These are phyloP conservation scores for Zelonia costaricensis DNA, from an alignment of 208 protist species.

Conservation along the genomic window DNA sequence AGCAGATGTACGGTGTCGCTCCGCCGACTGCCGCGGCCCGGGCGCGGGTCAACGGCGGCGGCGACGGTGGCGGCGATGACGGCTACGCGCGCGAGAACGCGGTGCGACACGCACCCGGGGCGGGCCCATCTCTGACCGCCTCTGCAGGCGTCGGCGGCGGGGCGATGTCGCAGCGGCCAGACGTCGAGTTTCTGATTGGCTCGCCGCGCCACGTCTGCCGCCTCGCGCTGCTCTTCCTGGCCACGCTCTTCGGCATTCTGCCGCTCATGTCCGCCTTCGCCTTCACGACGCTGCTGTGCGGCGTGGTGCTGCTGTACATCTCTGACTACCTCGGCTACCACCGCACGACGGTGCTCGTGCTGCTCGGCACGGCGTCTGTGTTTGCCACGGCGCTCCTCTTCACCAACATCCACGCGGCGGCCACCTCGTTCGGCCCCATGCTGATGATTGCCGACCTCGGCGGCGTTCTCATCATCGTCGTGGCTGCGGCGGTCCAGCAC, in stretches of 20 bases:
- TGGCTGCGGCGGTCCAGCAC: slow-evolving; percentile 62
- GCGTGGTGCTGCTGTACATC: slow-evolving; percentile 73
- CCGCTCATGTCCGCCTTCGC: slow-evolving; percentile 76
- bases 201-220: slow-evolving; percentile 36
- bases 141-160: background rate
- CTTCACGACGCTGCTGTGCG: slow-evolving; percentile 62
- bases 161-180: background rate
- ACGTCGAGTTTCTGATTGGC: slow-evolving; percentile 41
- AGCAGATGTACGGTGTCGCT: slow-evolving; percentile 21
- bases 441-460: slow-evolving; percentile 61
- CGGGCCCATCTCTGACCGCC: too few species aligned
- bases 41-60: background rate
- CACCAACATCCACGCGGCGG: slow-evolving; percentile 62
- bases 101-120: background rate
- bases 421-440: slow-evolving; percentile 63
- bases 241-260: slow-evolving; percentile 70
- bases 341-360: slow-evolving; percentile 47
- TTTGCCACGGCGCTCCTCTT: slow-evolving; percentile 64
- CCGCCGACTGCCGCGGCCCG: too few species aligned
- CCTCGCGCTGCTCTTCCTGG: slow-evolving; percentile 46
- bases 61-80: slow-evolving; percentile 1
- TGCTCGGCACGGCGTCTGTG: slow-evolving; percentile 43
- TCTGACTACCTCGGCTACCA: slow-evolving; percentile 75
- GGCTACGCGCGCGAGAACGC: slow-evolving; percentile 15
- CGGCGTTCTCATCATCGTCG: slow-evolving; percentile 36